Evolutionary conservation across 768 basidiomycete genomes (phyloP), one percentile per base, ranked within the genome.

Genomic region (Brasilioporus rufonigricans): DNA sequence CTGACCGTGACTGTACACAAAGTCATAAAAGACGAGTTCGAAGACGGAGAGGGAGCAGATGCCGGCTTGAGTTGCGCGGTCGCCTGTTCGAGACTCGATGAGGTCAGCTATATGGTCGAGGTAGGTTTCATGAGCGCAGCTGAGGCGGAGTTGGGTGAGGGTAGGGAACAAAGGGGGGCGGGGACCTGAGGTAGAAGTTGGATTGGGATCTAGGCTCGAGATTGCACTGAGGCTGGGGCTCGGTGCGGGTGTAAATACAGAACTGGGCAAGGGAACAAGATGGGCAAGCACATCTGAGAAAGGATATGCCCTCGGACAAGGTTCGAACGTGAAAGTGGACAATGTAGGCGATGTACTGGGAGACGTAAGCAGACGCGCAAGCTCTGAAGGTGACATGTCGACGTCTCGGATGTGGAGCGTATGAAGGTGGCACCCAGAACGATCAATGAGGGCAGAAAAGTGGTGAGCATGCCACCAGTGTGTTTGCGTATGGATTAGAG

Each of bases 21-120:
- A 64, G 24, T 68, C 66, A 38, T 68, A 50, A 52, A 67, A 56
- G 12, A 66, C 58, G 44, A 67, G 58, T 13, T 66, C 62, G 14
- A 67, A 64, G 11, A 46, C 18, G 18, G 49, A 12, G 9, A 67
- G 58, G 8, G 55, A 55, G 0, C 18, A 35, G 13, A 68, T 58
- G 3, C 60, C 56, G 1, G 53, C 48, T 4, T 36, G 52, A 0
- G 21, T 24, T 0, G 66, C 66, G 8, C 39, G 47, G 4, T 45
- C 46, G 11, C 67, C 60, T 1, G 58, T 56, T n/a, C 67, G 48
- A 12, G 57, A 51, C 8, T 55, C 62, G 33, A 67, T 52, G 21
- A 69, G 46, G 36, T 60, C 45, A 0, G 56, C 64, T 5, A 67
- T 53, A 1, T 38, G 12, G 18, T 49, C 50, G 14, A 67, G 58